Conservation (phyloP, 2,329 filamentous ascomycete genomes). For the Exophiala bonariae region DNA sequence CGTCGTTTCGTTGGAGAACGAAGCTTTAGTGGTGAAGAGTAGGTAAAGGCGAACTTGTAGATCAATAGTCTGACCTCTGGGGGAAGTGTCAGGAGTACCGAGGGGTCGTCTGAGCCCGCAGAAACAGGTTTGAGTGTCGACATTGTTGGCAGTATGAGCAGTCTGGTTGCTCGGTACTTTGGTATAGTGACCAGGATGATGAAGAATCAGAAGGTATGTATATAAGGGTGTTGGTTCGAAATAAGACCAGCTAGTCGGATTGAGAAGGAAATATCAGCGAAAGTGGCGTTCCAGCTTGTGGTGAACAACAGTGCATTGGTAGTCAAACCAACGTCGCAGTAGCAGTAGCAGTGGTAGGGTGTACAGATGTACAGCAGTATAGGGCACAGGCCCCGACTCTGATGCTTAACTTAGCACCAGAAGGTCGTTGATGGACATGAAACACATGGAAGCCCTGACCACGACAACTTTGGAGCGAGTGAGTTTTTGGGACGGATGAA, state of each 20-base stretch:
- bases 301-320: too few species aligned
- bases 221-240: neutral
- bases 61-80: conserved; percentile 25
- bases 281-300: too few species aligned
- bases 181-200: neutral
- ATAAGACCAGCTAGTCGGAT: neutral
- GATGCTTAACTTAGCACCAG: neutral
- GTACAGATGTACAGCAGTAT: too few species aligned
- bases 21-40: conserved; percentile 11
- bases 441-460: neutral
- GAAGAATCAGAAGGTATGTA: neutral
- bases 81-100: conserved; percentile 17
- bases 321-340: too few species aligned
- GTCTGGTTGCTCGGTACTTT: too few species aligned
- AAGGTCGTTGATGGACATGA: conserved; percentile 1
- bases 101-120: conserved; percentile 4
- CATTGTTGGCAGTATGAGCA: neutral
- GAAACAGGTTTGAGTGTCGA: neutral
- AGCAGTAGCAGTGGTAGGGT: too few species aligned
- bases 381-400: too few species aligned
- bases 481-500: conserved; percentile 1
- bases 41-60: conserved; percentile 21
- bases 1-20: conserved; percentile 21
- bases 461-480: neutral
- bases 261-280: too few species aligned